Evolutionary conservation across 805 yeast genomes (phyloP).

Genomic region (Metschnikowia proteae): DNA sequence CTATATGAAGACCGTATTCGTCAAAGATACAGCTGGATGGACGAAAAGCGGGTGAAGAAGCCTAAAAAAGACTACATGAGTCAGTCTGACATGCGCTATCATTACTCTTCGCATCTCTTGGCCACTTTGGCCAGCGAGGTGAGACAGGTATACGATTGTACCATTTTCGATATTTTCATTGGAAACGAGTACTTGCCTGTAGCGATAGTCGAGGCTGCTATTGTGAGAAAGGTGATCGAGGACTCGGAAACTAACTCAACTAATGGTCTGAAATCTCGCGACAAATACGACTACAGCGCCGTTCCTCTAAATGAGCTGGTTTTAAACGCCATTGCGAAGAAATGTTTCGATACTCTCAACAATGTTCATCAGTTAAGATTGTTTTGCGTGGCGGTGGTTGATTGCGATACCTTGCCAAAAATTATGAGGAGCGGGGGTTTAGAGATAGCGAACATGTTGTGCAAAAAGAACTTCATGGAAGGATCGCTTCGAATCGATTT

Average conservation of each 20-base stretch:
- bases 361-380: conserved; percentile 67
- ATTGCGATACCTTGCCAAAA: conserved; percentile 79
- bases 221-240: conserved; percentile 34
- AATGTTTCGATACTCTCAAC: conserved; percentile 41
- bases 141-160: conserved; percentile 79
- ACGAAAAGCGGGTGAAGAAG: conserved; percentile 38
- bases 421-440: conserved; percentile 80
- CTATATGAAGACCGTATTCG: conserved; percentile 87
- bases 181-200: conserved; percentile 82
- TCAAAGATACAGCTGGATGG: conserved; percentile 68
- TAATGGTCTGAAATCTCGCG: conserved; percentile 13
- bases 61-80: conserved; percentile 30
- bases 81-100: conserved; percentile 52
- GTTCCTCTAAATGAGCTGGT: conserved; percentile 43
- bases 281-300: conserved; percentile 29
- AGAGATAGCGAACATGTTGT: conserved; percentile 88
- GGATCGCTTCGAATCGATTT: conserved; percentile 79
- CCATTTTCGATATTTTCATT: conserved; percentile 80
- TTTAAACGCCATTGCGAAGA: conserved; percentile 41
- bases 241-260: conserved; percentile 22
- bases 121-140: conserved; percentile 80
- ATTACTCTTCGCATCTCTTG: conserved; percentile 82
- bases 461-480: conserved; percentile 68
- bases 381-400: conserved; percentile 76
- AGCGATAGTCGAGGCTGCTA: conserved; percentile 73